Base-by-base conservation (phyloP, 495 filamentous ascomycete genomes). In the Trichoderma erinaceum region DNA sequence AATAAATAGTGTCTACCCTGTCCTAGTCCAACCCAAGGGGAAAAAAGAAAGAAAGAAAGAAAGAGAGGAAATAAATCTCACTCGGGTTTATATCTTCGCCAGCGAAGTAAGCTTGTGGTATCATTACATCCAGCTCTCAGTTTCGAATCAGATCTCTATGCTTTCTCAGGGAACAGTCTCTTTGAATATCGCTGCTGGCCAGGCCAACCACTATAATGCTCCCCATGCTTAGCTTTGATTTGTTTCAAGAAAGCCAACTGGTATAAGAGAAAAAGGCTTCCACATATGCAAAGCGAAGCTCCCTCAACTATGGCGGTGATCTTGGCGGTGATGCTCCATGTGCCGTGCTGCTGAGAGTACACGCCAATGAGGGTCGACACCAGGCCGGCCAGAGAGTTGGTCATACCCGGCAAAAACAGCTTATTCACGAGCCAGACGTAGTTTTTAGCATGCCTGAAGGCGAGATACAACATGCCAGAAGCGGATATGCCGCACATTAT, bases 281-380 rank as follows among this genome's bases (percentile, higher is more conserved):
- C 56, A 10, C 56, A 61, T 12, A 61, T 25, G 16, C 8, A 29
- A 11, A 61, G 56, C 25, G 56, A 61, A 16, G 23, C 56, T 16
- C 56, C 56, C 11, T 61, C 56, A 16, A 21, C 25, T 12, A 61
- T 61, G 56, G 56, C 56, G 5, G 56, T 61, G 11, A 32, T 61
- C 27, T 25, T 29, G 16, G 56, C 56, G 4, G 56, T 61, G 56
- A 81, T 73, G 35, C 75, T 77, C 80, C 78, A 84, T 15, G 74
- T 67, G 5, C 84, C 81, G 1, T 72, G 64, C 56, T 83, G 78
- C 44, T 80, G 76, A 23, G 76, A 71, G 68, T 85, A 86, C 11
- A 87, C 77, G 71, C 76, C 81, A 16, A 80, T 73, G 11, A 86
- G 65, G n/a, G 83, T 83, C 16, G 75, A 75, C 11, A 85, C 69